These are phyloP conservation scores for Cercophora samala DNA, from an alignment of 495 filamentous ascomycete genomes.

Conservation along the genomic window DNA sequence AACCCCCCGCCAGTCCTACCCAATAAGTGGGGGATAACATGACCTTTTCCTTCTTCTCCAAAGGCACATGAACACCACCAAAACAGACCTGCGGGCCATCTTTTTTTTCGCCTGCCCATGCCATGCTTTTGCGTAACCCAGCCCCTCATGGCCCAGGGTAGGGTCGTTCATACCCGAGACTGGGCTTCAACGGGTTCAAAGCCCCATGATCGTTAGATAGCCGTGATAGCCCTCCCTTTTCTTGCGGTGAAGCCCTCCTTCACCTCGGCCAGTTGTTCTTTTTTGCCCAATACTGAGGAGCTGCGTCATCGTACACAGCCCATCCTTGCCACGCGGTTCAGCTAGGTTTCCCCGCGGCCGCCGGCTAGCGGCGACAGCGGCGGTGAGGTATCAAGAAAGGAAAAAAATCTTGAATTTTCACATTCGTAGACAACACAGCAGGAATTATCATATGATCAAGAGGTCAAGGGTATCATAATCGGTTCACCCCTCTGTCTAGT, in stretches of 20 bases:
- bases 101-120: too few species aligned
- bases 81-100: neutral
- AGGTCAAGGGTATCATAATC: neutral
- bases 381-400: neutral
- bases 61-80: neutral
- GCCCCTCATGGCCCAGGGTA: neutral
- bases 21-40: conserved; percentile 21
- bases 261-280: neutral
- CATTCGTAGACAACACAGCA: neutral
- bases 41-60: conserved; percentile 15
- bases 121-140: neutral
- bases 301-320: neutral
- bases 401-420: neutral
- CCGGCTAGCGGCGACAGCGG: neutral
- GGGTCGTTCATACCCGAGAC: neutral
- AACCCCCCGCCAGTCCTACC: neutral
- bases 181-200: neutral
- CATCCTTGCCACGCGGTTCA: neutral
- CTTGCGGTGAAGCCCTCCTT: neutral
- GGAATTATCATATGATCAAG: neutral
- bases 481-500: neutral
- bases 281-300: neutral
- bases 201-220: neutral
- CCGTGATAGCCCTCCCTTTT: neutral
- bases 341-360: neutral